Evolutionary conservation across 2,329 filamentous ascomycete genomes (phyloP), one percentile per base, ranked within the genome.

Genomic region (Fusarium decemcellulare): DNA sequence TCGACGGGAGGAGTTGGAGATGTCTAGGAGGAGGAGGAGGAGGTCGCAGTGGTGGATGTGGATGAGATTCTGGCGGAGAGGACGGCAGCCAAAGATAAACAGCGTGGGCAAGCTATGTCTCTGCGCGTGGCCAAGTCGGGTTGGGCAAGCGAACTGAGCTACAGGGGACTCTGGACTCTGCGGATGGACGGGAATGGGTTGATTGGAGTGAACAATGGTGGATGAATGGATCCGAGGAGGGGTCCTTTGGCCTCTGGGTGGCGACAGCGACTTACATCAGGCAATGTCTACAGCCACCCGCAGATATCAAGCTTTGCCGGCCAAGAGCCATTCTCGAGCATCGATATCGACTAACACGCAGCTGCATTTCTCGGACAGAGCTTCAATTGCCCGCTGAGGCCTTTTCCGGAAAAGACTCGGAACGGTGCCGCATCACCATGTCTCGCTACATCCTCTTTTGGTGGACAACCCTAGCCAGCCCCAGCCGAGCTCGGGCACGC

Each of bases 91-190:
- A 66, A 56, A 58, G 32, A 47, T 55, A 55, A 61, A 66, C 61
- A 59, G 42, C 39, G 50, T 32, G 37, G 47, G 43, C 50, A 58
- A 5, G 23, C 56, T 27, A 56, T 42, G 47, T 57, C 29, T 57
- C 40, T 70, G 59, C 64, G 62, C 61, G 71, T 70, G 71, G 69
- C 70, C 67, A 56, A 70, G 67, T 65, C 63, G 54, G 71, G 69
- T 65, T 72, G 67, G 68, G 59, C 46, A 59, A 52, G 54, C 54
- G 54, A 59, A 32, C 15, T 52, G 18, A n/a, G 44, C 43, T 56
- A 32, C 39, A 30, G n/a, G 52, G 50, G 12, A 36, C 61, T 40
- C 12, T 44, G 16, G 40, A 43, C 8, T 61, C 18, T 12, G 32
- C 43, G 57, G 62, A 55, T 44, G 58, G 66, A 58, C 43, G 55